These are phyloP conservation scores for Tulasnella sp. DNA, from an alignment of 768 basidiomycete species.

Conservation along the genomic window DNA sequence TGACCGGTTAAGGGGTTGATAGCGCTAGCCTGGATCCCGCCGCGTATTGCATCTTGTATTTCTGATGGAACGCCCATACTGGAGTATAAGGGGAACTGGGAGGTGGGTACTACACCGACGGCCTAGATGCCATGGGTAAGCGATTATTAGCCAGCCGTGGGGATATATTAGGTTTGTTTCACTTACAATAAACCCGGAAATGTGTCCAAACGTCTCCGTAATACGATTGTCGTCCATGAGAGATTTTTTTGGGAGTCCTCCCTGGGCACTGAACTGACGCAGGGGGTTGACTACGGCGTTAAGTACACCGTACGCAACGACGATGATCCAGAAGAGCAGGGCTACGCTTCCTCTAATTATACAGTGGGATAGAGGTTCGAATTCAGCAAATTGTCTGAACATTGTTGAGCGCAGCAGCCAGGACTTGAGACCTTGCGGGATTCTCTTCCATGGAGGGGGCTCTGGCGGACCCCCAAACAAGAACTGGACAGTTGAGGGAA, in stretches of 20 bases:
- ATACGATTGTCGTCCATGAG: neutral
- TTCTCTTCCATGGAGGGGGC: neutral
- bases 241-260: neutral
- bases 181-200: neutral
- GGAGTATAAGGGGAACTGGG: neutral
- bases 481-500: neutral
- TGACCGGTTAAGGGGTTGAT: neutral
- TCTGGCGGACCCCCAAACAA: neutral
- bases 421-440: neutral
- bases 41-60: neutral
- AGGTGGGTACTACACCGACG: neutral
- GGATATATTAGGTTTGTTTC: neutral
- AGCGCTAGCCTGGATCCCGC: neutral
- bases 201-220: neutral
- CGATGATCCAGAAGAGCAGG: neutral
- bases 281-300: neutral
- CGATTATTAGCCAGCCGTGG: too few relatives aligned
- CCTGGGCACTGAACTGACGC: neutral
- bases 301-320: neutral
- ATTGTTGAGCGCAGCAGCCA: neutral
- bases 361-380: neutral
- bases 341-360: neutral
- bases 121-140: neutral
- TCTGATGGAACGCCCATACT: too few relatives aligned
- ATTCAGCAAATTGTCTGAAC: neutral